A percentile compares a stretch with the other conserved stretches of the same genome.
phyloP scores from a whole-genome alignment of 192 early-diverging fungal species.

The Entomortierella lignicola region DNA sequence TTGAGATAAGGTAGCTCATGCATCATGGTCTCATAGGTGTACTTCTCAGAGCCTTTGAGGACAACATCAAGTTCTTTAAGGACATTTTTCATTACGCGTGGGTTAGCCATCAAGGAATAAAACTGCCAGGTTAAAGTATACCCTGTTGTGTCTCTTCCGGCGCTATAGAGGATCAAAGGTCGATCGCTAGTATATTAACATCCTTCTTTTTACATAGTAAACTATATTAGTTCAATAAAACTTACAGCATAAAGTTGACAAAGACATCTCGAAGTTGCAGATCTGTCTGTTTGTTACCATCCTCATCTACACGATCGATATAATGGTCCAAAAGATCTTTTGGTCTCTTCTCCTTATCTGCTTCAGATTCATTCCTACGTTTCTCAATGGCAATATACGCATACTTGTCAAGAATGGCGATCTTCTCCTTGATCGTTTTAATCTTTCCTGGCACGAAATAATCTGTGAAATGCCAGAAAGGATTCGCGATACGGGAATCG shows the following conservation, averaged over 20 bases:
- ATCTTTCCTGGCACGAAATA: conserved; percentile 16
- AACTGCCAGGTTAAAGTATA: conserved; percentile 64
- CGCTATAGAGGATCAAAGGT: conserved; percentile 1
- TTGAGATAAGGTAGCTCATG: conserved; percentile 35
- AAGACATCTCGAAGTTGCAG: conserved; percentile 57
- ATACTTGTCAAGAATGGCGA: conserved; percentile 39
- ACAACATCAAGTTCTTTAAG: conserved; percentile 51
- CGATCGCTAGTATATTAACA: neutral
- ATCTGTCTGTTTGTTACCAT: conserved; percentile 54
- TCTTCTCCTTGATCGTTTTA: neutral
- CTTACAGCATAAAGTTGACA: conserved; percentile 52
- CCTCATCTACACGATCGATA: conserved; percentile 49
- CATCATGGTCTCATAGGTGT: conserved; percentile 33
- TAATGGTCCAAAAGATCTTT: conserved; percentile 60
- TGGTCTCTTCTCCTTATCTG: conserved; percentile 8
- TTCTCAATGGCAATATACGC: conserved; percentile 34
- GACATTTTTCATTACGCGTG: conserved; percentile 46
- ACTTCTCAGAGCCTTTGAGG: conserved; percentile 20
- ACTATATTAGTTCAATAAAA: neutral
- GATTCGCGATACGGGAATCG: conserved; percentile 27
- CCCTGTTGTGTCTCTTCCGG: conserved; percentile 72
- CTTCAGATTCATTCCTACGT: conserved; percentile 21
- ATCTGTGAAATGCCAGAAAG: conserved; percentile 52
- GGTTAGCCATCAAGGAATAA: conserved; percentile 58
- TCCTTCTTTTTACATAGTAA: conserved; percentile 1